Conservation (phyloP, 441 rosid genomes). For the Populus hybrid region DNA sequence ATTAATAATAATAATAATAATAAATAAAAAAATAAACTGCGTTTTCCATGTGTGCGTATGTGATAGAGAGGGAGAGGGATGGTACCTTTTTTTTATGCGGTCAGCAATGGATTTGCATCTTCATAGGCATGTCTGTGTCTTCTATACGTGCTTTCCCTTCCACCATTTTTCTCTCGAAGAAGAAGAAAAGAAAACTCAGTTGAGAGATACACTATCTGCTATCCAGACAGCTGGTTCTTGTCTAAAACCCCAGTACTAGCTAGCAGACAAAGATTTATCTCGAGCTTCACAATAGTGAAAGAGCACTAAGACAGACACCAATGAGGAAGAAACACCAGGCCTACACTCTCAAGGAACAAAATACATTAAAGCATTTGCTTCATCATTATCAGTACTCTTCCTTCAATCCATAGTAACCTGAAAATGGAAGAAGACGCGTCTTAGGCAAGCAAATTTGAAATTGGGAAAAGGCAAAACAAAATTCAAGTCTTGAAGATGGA, state of each 20-base stretch:
- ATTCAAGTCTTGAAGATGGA: too few species aligned
- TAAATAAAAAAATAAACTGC: neutral
- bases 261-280: neutral
- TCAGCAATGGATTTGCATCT: constrained; percentile 84
- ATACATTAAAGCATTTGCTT: too few species aligned
- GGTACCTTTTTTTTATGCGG: constrained; percentile 72
- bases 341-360: neutral
- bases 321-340: constrained; percentile 13
- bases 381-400: too few species aligned
- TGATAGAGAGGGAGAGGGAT: constrained; percentile 2
- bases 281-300: neutral
- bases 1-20: neutral
- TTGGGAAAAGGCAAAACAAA: too few species aligned
- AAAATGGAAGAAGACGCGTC: too few species aligned
- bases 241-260: neutral
- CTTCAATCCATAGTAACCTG: too few species aligned
- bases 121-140: constrained; percentile 86
- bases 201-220: neutral
- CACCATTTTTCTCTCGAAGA: constrained; percentile 47
- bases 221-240: neutral
- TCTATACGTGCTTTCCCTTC: constrained; percentile 85
- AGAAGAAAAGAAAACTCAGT: neutral
- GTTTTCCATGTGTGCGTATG: neutral
- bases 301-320: constrained; percentile 1
- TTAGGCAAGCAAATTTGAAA: too few species aligned